phyloP scores from a whole-genome alignment of 1,139 yeast genomes.

The Protomyces macrosporus region DNA sequence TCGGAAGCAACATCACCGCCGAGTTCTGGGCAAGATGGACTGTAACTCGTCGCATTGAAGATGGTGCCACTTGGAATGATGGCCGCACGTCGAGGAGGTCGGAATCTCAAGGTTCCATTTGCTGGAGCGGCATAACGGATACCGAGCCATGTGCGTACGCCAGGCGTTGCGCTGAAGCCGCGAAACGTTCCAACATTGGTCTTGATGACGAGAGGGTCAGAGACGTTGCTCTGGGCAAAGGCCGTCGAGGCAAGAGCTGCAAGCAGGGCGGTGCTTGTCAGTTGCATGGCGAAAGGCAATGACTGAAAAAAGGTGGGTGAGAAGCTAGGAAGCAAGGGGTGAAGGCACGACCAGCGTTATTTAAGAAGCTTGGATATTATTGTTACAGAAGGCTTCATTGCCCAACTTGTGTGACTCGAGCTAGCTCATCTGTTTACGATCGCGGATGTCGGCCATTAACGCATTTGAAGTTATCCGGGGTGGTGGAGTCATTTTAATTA shows the following conservation, averaged over 20 bases:
- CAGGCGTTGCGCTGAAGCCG: not conserved
- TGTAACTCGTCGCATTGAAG: conserved; percentile 5
- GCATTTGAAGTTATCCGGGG: no score
- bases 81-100: conserved; percentile 11
- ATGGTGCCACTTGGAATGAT: not conserved
- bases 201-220: not conserved
- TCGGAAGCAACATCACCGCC: not conserved
- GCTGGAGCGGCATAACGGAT: conserved; percentile 7
- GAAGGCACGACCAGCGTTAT: no score
- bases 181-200: conserved; percentile 12
- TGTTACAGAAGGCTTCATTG: no score
- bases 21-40: conserved; percentile 3
- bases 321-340: no score
- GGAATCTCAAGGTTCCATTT: conserved; percentile 7
- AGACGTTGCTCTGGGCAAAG: not conserved
- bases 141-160: conserved; percentile 21
- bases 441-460: no score
- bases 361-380: no score
- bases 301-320: no score
- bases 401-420: no score
- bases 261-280: not conserved
- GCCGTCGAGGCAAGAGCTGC: not conserved
- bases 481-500: no score
- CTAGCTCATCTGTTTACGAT: no score
- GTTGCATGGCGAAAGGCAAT: not conserved